phyloP scores from a whole-genome alignment of 2,329 filamentous ascomycete species.

The Cordyceps tenuipes region DNA sequence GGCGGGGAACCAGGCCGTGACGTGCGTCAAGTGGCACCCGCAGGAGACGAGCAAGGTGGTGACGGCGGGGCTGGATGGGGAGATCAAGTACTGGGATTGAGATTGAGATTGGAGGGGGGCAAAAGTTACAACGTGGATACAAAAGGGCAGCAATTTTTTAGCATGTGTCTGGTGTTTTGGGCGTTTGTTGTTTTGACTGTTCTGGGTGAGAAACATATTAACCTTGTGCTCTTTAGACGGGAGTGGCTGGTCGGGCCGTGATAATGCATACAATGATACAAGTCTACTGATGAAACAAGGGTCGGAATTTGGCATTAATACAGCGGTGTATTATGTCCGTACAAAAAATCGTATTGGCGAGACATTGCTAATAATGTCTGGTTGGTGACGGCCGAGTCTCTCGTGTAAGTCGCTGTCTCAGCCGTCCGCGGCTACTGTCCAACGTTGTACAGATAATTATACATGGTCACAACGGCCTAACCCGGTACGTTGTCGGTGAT shows the following conservation, averaged over 20 bases:
- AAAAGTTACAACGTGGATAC: no score
- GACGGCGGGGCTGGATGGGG: constrained; percentile 80
- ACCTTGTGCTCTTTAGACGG: background rate
- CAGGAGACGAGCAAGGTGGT: constrained; percentile 92
- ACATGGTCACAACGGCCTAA: no score
- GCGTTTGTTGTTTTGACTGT: constrained; percentile 1
- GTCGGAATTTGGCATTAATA: background rate
- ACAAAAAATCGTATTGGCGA: constrained; percentile 5
- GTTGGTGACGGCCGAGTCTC: background rate
- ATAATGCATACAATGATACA: background rate
- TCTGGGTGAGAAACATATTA: background rate
- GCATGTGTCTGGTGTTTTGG: constrained; percentile 8
- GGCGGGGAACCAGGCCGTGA: constrained; percentile 72
- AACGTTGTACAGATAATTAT: no score
- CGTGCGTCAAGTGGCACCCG: constrained; percentile 93
- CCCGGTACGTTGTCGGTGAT: background rate
- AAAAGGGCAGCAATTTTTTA: no score
- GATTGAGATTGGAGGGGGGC: background rate
- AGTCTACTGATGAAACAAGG: background rate
- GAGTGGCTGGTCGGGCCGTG: background rate
- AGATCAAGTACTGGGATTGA: constrained; percentile 91
- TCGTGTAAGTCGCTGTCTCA: background rate
- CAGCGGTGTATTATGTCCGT: constrained; percentile 13
- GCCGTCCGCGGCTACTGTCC: no score
- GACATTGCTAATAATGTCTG: background rate